A percentile compares a stretch with the other conserved stretches of the same genome.
Evolutionary conservation across 331 rosid genomes (phyloP).

Genomic region (Spiraea crenata): DNA sequence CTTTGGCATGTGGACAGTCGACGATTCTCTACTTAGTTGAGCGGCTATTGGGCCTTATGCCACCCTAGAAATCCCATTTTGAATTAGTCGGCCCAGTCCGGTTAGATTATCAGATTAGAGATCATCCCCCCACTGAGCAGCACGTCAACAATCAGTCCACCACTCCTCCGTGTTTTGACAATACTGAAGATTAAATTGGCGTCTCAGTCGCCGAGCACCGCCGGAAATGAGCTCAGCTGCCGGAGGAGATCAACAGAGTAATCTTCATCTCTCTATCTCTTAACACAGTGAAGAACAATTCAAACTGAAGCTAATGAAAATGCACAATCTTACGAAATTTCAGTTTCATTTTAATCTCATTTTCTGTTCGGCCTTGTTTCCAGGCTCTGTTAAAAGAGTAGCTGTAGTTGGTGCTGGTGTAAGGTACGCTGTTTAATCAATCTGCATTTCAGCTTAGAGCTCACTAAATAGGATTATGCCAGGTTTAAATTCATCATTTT

Average conservation of each 20-base stretch:
- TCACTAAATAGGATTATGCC: background rate
- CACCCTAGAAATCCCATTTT: too few relatives aligned
- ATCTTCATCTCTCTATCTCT: slow-evolving; percentile 14
- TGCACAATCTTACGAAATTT: background rate
- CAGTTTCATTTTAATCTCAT: background rate
- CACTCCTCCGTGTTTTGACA: background rate
- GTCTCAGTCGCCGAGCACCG: slow-evolving; percentile 7
- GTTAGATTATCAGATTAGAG: background rate
- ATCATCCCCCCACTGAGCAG: too few relatives aligned
- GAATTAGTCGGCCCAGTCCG: background rate
- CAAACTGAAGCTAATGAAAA: slow-evolving; percentile 1
- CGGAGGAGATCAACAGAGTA: slow-evolving; percentile 24
- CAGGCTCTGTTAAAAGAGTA: slow-evolving; percentile 72
- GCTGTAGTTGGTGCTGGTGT: slow-evolving; percentile 96
- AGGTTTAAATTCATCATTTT: background rate
- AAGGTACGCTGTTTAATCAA: slow-evolving; percentile 43
- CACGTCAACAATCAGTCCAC: too few relatives aligned
- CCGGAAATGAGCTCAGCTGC: slow-evolving; percentile 27
- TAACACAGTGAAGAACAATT: background rate
- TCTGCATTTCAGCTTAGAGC: background rate
- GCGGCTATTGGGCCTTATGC: too few relatives aligned
- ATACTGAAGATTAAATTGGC: background rate
- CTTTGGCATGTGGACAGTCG: too few relatives aligned
- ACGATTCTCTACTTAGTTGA: too few relatives aligned
- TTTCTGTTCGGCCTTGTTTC: slow-evolving; percentile 18